Evolutionary conservation across 2,329 filamentous ascomycete species (phyloP).

Genomic region (Akanthomyces dipterigenus): DNA sequence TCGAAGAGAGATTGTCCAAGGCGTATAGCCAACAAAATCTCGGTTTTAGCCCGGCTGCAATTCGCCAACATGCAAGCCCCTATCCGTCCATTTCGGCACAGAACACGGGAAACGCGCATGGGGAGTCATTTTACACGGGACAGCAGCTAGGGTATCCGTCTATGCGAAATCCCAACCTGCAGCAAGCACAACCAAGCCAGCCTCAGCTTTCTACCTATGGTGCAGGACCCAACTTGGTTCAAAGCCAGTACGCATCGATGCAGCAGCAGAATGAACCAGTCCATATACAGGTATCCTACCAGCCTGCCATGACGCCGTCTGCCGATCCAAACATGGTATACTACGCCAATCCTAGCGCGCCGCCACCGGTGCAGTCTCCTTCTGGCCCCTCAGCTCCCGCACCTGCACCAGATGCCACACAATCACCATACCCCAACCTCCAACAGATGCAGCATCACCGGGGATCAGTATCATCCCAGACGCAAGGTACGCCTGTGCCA

Average conservation of each 20-base stretch:
- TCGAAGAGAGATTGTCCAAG: slow-evolving; percentile 88
- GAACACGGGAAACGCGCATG: slow-evolving; percentile 39
- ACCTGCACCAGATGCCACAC: slow-evolving; percentile 33
- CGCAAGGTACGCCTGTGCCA: slow-evolving; percentile 27
- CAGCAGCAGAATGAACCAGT: slow-evolving; percentile 27
- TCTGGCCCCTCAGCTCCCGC: slow-evolving; percentile 32
- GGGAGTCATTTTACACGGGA: slow-evolving; percentile 77
- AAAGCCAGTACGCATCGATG: slow-evolving; percentile 38
- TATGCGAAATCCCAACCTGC: slow-evolving; percentile 37
- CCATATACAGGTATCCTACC: slow-evolving; percentile 24
- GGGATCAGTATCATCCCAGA: slow-evolving; percentile 32
- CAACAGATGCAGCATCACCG: slow-evolving; percentile 41
- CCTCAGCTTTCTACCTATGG: slow-evolving; percentile 38
- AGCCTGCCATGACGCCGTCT: slow-evolving; percentile 21
- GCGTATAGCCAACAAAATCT: slow-evolving; percentile 80
- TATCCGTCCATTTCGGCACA: slow-evolving; percentile 65
- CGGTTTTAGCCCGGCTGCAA: slow-evolving; percentile 52
- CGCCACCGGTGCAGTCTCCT: slow-evolving; percentile 26
- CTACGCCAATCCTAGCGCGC: slow-evolving; percentile 42
- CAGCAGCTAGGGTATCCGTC: slow-evolving; percentile 49
- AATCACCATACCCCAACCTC: slow-evolving; percentile 48
- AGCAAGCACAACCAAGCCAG: slow-evolving; percentile 30
- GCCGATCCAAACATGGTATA: slow-evolving; percentile 50
- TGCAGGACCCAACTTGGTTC: slow-evolving; percentile 32
- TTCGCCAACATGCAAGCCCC: slow-evolving; percentile 48